Evolutionary conservation across 106 monocot species (phyloP), one percentile per base, ranked within the genome.

Genomic region (Vanilla planifolia): DNA sequence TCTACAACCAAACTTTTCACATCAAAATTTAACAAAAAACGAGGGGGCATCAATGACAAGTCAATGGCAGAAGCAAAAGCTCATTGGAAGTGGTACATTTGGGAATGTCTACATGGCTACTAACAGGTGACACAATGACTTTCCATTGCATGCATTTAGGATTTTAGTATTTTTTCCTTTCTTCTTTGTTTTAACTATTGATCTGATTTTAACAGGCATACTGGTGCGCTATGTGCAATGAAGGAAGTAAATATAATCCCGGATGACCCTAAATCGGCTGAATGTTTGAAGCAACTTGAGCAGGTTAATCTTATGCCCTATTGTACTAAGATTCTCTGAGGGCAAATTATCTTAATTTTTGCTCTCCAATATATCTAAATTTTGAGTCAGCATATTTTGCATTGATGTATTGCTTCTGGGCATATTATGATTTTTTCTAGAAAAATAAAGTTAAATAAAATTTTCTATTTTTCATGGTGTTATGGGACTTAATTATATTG

Each of bases 171-270:
- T 5, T 35, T 57, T 5, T 7, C 35, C 21, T 57, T 35, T 33
- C 35, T 16, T 35, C 22, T 63, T 33, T 33, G 34, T 57, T 57
- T 8, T 21, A 33, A 0, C 2, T 36, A 20, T 57, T 2, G 35
- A n/a, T 57, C 8, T 57, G 57, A 57, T 20, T 29, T 51, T 62
- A 25, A 67, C 70, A 96, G 87, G 74, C 67, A 92, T 61, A 88
- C 73, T 58, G 96, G 96, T 39, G 84, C 96, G 8, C 64, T 77
- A 34, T 98, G 96, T 77, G 96, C 96, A 47, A 98, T 98, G 96
- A 98, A 98, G 73, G 96, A 98, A 83, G 96, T 98, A 24, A 85
- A 82, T 80, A 67, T 98, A 40, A 84, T 92, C 55, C 87, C 91
- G 36, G 96, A 98, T 74, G 96, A 98, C 52, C 69, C 87, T 21